Evolutionary conservation across 2,329 filamentous ascomycete species (phyloP), one percentile per base, ranked within the genome.

Genomic region (Aphanoascus verrucosus): DNA sequence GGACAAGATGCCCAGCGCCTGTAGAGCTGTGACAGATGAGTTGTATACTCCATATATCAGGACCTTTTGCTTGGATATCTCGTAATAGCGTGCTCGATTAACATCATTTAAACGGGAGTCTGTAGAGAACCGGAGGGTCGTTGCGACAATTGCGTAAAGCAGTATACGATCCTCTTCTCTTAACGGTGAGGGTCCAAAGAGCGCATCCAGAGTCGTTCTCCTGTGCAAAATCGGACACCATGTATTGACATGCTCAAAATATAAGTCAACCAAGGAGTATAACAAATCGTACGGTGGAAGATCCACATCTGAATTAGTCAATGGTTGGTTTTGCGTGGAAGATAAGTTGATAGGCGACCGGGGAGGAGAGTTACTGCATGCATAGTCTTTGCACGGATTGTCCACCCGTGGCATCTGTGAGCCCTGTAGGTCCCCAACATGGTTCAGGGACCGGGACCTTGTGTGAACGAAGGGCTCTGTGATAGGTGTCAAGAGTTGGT

Each of bases 191-290:
- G 84, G 80, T 0, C 88, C 88, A 60, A 95, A 95, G 0, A 95
- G 75, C 0, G 83, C 82, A 61, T 94, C 86, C 7, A 95, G 69
- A 0, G 88, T 94, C 3, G 85, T 83, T 63, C 86, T 83, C 19
- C 88, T 81, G 68, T 95, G 88, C n/a, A 95, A 74, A 20, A 95
- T 93, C 0, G 90, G 89, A 65, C 88, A 94, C 84, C 85, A 89
- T 0, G 84, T 85, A 62, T 88, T 88, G 65, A 88, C 80, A 62
- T 88, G 82, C 57, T 87, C 86, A 63, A 89, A 89, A 64, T 87
- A 89, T 0, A 88, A 74, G 60, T 88, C 85, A 5, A 85, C 84
- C 9, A 89, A 69, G 1, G 82, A 77, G 61, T 88, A 88, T 0
- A 88, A 70, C 5, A 88, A 70, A 63, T 88, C 84, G 60, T 88